Conservation (phyloP, 306 rosid species). For the Trichosanthes cucumerina region DNA sequence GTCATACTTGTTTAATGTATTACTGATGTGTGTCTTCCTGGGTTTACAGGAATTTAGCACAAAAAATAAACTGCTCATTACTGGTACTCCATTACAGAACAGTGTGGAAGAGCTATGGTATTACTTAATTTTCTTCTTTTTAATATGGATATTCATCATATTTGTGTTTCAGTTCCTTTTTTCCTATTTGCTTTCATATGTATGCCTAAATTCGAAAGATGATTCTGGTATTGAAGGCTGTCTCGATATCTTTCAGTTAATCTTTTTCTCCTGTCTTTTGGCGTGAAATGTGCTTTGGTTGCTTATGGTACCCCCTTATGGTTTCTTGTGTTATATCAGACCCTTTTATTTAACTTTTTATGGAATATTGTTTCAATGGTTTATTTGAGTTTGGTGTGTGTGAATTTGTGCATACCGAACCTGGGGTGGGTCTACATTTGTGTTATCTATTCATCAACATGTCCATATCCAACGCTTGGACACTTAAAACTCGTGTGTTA, state of each 20-base stretch:
- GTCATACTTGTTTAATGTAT: slow-evolving; percentile 1
- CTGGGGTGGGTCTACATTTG: not conserved
- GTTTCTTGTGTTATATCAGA: not conserved
- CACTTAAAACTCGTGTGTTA: not conserved
- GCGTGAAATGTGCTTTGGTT: not conserved
- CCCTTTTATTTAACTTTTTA: not conserved
- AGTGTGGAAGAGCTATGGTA: slow-evolving; percentile 99
- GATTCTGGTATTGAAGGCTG: not conserved
- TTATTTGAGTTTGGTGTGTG: not conserved
- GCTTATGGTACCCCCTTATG: not conserved
- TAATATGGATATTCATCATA: not conserved
- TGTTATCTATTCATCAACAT: not conserved
- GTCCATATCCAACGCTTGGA: not conserved
- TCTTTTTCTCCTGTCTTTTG: not conserved
- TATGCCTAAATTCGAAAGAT: not conserved
- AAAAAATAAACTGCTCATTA: slow-evolving; percentile 92
- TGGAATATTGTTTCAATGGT: not conserved
- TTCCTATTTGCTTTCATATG: not conserved
- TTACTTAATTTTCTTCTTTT: not conserved
- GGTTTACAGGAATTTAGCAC: slow-evolving; percentile 89
- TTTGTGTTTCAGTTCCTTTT: not conserved
- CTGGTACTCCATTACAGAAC: slow-evolving; percentile 97
- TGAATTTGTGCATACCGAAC: not conserved
- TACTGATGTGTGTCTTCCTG: slow-evolving; percentile 12
- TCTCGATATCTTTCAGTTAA: not conserved